A percentile compares a stretch with the other conserved stretches of the same genome.
Evolutionary conservation across 2,329 filamentous ascomycete genomes (phyloP).

Genomic region (Cercospora berteroae): DNA sequence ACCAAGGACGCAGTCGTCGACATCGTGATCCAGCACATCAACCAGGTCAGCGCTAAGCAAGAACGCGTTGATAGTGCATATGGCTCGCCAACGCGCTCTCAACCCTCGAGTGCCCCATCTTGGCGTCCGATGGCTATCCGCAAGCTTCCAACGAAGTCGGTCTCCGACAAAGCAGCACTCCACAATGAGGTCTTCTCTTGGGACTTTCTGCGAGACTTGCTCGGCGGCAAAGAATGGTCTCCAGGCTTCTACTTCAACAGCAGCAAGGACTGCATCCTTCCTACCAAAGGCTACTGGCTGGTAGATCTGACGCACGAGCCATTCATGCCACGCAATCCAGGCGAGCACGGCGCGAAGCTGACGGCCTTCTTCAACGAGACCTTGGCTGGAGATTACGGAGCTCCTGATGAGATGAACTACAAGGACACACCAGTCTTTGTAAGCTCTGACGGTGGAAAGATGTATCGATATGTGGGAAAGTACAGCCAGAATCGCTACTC

Average conservation of each 20-base stretch:
- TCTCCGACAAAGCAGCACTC: background rate
- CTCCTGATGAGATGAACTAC: constrained; percentile 31
- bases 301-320: constrained; percentile 42
- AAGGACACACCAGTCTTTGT: constrained; percentile 46
- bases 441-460: constrained; percentile 19
- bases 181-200: constrained; percentile 39
- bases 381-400: constrained; percentile 29
- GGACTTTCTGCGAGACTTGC: constrained; percentile 39
- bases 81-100: background rate
- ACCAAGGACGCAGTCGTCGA: background rate
- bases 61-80: constrained; percentile 1
- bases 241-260: constrained; percentile 43
- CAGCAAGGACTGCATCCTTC: constrained; percentile 27
- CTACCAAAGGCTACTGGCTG: constrained; percentile 44
- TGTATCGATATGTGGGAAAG: constrained; percentile 47
- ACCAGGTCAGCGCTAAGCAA: background rate
- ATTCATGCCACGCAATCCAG: constrained; percentile 42
- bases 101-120: background rate
- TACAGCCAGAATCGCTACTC: constrained; percentile 47
- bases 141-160: constrained; percentile 31
- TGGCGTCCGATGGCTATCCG: constrained; percentile 43
- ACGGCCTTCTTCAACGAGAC: constrained; percentile 47
- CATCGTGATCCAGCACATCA: background rate
- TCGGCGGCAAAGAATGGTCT: constrained; percentile 43
- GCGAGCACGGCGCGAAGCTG: constrained; percentile 48